Percentiles rank a stretch among this genome's conserved stretches.
Conservation (phyloP, 2,329 filamentous ascomycete species). For the Microcera coccophila region DNA sequence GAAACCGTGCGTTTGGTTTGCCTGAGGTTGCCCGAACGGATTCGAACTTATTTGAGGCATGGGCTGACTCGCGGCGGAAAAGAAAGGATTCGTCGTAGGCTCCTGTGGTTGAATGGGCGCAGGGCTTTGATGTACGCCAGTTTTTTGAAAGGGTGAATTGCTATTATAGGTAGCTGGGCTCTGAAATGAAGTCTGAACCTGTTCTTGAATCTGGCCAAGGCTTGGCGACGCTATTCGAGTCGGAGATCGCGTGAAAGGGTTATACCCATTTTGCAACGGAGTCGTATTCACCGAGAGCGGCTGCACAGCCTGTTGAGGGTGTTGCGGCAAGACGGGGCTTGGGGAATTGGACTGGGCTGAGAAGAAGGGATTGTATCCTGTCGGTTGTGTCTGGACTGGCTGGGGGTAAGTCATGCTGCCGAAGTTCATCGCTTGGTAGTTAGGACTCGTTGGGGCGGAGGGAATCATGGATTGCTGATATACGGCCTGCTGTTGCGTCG, state of each 20-base stretch:
- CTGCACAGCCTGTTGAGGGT: conserved; percentile 30
- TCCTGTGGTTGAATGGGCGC: conserved; percentile 22
- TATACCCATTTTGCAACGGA: conserved; percentile 36
- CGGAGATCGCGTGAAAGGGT: conserved; percentile 49
- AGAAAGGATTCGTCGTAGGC: conserved; percentile 38
- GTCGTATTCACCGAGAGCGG: conserved; percentile 39
- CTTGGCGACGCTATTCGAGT: conserved; percentile 48
- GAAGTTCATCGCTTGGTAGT: conserved; percentile 39
- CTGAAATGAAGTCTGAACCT: conserved; percentile 44
- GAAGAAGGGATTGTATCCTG: conserved; percentile 53
- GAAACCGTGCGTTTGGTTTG: not conserved
- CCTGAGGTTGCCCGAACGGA: not conserved
- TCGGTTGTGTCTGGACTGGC: conserved; percentile 36
- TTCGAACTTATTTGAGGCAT: conserved; percentile 14
- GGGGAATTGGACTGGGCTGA: conserved; percentile 27
- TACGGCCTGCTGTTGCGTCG: conserved; percentile 35
- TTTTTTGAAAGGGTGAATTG: conserved; percentile 28
- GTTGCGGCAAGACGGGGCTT: conserved; percentile 30
- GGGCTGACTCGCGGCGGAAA: conserved; percentile 27
- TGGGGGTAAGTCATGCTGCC: conserved; percentile 43
- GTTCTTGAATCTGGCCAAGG: conserved; percentile 51
- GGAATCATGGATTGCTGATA: conserved; percentile 45
- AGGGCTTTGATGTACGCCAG: conserved; percentile 33
- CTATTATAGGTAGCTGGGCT: conserved; percentile 28
- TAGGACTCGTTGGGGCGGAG: conserved; percentile 39